These are phyloP conservation scores for Chaetomiaceae sp. DNA, from an alignment of 2,329 filamentous ascomycete genomes.

Conservation along the genomic window DNA sequence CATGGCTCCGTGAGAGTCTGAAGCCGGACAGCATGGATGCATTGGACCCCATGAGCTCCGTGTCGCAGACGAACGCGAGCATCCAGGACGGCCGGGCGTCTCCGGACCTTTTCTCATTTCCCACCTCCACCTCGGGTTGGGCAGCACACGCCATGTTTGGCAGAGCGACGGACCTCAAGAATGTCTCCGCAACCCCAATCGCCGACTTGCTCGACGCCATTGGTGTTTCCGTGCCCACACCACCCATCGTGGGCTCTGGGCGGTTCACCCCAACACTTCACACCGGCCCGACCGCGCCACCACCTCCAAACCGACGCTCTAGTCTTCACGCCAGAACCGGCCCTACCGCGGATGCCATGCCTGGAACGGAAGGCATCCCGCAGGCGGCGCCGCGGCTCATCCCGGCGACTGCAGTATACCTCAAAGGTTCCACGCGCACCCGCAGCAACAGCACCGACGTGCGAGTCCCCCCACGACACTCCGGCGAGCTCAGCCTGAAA, in stretches of 20 bases:
- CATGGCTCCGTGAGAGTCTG: constrained; percentile 51
- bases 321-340: constrained; percentile 46
- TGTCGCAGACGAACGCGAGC: constrained; percentile 20
- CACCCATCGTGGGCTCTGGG: constrained; percentile 34
- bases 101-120: constrained; percentile 51
- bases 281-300: constrained; percentile 32
- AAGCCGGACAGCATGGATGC: constrained; percentile 33
- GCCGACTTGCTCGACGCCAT: constrained; percentile 37
- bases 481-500: constrained; percentile 12
- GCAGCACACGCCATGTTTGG: constrained; percentile 43
- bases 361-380: constrained; percentile 18
- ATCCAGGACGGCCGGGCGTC: constrained; percentile 30
- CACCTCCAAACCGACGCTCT: constrained; percentile 46
- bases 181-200: constrained; percentile 25
- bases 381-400: constrained; percentile 18
- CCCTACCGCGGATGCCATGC: constrained; percentile 21
- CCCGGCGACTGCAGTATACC: constrained; percentile 19
- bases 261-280: constrained; percentile 26
- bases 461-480: constrained; percentile 7
- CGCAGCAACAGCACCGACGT: constrained; percentile 26
- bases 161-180: constrained; percentile 30
- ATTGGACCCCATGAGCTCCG: constrained; percentile 21
- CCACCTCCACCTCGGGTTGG: constrained; percentile 39
- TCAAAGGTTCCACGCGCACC: constrained; percentile 24
- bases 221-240: constrained; percentile 38